Base-by-base conservation (phyloP, 2,329 filamentous ascomycete genomes). In the Cordyceps fumosorosea region DNA sequence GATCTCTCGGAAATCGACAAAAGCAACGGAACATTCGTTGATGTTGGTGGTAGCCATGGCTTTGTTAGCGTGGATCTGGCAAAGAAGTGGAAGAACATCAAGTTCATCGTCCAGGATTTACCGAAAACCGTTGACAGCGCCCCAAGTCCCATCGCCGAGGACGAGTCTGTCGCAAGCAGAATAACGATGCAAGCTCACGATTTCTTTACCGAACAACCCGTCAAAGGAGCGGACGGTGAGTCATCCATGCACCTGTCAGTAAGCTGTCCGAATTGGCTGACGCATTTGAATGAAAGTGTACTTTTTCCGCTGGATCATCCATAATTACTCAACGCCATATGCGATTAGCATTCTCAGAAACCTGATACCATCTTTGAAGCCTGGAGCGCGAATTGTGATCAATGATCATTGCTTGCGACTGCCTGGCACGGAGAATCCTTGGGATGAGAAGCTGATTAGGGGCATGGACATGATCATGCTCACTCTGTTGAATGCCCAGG, bases 281-380 rank as follows among this genome's bases (percentile, higher is more conserved):
- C 54, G 7, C 48, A n/a, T 24, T 29, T 29, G 20, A 22, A 24
- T 7, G 10, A 20, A 56, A 78, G 75, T 85, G 20, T 87, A 86
- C 72, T 77, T 82, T 66, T 80, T 86, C 70, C 80, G 83, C 54
- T 81, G 80, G 77, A 85, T 87, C 64, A 71, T 88, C 8, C 84
- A 88, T 69, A 85, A 87, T 72, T 84, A 84, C 74, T 80, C 83
- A 0, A 83, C 83, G 16, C 77, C 77, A 3, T 81, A 83, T 60
- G 77, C 78, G 4, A 67, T 80, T 51, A 74, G 75, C 51, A 80
- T 85, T 45, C 71, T 82, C 44, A 75, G 76, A 64, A 78, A 77
- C 22, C 74, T 86, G 10, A 71, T 84, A 2, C 82, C 83, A 1
- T 78, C 83, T 40, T 71, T 86, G 57, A 82, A 85, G 70, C 78